Percentiles rank a stretch among this genome's conserved stretches.
Conservation (phyloP, 2,329 filamentous ascomycete genomes). For the Pestalotiopsis fici region DNA sequence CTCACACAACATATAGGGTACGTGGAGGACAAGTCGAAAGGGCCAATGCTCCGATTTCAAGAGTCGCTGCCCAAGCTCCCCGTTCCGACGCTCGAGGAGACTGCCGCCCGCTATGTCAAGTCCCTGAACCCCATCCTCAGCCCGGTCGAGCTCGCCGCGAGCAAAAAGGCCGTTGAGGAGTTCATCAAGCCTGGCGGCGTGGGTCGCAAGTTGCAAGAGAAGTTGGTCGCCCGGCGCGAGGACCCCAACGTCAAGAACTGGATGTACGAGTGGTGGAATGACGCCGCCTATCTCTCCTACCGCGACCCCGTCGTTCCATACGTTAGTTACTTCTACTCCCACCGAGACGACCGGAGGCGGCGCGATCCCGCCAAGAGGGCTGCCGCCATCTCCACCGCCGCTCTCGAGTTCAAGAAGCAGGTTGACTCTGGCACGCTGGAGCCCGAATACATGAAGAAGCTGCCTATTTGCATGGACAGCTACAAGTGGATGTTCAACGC, state of each 20-base stretch:
- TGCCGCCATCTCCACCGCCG: constrained; percentile 82
- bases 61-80: constrained; percentile 81
- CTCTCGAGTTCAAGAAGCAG: constrained; percentile 91
- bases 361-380: constrained; percentile 90
- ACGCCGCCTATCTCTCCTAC: constrained; percentile 88
- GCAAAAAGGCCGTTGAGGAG: constrained; percentile 81
- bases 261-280: constrained; percentile 98
- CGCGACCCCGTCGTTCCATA: constrained; percentile 96
- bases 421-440: constrained; percentile 83
- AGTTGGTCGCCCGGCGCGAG: constrained; percentile 76
- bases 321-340: constrained; percentile 99
- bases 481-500: constrained; percentile 99
- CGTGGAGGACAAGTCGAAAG: constrained; percentile 77
- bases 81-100: constrained; percentile 82
- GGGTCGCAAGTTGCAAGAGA: constrained; percentile 83
- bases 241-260: constrained; percentile 87
- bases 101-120: constrained; percentile 77
- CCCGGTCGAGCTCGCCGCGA: constrained; percentile 66
- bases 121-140: constrained; percentile 75
- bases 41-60: constrained; percentile 81
- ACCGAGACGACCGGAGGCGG: constrained; percentile 87
- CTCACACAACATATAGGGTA: constrained; percentile 57
- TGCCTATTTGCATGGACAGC: constrained; percentile 97
- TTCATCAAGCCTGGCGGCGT: constrained; percentile 87
- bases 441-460: constrained; percentile 98